Evolutionary conservation across 352 stramenopile genomes (phyloP).

Genomic region (Globisporangium paddicum): DNA sequence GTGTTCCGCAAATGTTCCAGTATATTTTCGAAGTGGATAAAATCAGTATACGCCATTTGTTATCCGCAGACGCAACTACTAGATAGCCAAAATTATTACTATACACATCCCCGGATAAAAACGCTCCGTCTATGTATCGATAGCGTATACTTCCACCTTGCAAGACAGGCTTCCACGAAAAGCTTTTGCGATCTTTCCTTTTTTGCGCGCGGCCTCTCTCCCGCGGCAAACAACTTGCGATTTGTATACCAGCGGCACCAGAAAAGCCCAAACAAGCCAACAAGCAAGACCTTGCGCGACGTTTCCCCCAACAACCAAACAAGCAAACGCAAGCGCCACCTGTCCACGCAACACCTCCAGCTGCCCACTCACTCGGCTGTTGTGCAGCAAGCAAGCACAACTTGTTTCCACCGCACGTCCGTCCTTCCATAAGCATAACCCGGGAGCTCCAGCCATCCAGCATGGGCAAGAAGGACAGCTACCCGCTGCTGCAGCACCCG

Average conservation of each 20-base stretch:
- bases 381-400: neutral
- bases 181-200: constrained; percentile 4
- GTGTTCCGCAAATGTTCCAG: neutral
- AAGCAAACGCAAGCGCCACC: no score
- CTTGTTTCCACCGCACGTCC: neutral
- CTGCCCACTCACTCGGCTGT: neutral
- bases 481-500: constrained; percentile 52
- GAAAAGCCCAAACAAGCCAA: neutral
- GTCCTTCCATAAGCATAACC: neutral
- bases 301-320: no score
- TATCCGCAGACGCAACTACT: no score
- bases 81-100: no score
- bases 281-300: no score
- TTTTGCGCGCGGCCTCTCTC: neutral
- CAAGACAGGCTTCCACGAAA: no score
- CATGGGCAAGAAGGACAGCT: constrained; percentile 30
- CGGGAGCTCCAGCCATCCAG: neutral
- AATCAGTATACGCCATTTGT: neutral
- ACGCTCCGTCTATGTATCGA: neutral
- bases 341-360: no score
- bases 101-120: neutral
- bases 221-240: neutral
- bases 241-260: neutral
- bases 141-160: no score
- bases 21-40: neutral